These are phyloP conservation scores for Trichoderma asperellum DNA, from an alignment of 2,329 filamentous ascomycete genomes.

Conservation along the genomic window DNA sequence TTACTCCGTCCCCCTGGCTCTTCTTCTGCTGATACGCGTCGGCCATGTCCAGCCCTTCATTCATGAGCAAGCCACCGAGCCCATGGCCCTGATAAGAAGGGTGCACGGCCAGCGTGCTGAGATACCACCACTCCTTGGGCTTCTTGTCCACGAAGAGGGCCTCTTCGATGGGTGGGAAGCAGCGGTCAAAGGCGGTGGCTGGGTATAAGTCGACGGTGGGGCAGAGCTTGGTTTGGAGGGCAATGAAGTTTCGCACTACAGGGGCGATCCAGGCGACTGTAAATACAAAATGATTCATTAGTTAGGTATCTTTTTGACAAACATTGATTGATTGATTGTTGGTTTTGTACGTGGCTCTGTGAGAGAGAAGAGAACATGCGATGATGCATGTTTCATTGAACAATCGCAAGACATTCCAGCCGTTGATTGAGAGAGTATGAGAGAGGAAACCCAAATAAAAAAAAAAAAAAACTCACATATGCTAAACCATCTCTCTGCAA, in stretches of 20 bases:
- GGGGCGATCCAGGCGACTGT: slow-evolving; percentile 41
- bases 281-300: neutral
- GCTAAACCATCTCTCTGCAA: slow-evolving; percentile 40
- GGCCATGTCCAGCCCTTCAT: slow-evolving; percentile 38
- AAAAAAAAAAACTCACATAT: slow-evolving; percentile 35
- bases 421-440: neutral
- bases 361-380: neutral
- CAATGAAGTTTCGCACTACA: slow-evolving; percentile 35
- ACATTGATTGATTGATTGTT: neutral
- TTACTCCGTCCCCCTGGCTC: slow-evolving; percentile 36
- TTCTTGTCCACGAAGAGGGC: slow-evolving; percentile 36
- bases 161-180: slow-evolving; percentile 36
- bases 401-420: neutral
- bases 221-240: slow-evolving; percentile 37
- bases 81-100: slow-evolving; percentile 41
- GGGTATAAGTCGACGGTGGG: slow-evolving; percentile 32
- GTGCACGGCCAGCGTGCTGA: slow-evolving; percentile 42
- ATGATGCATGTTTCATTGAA: neutral
- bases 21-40: slow-evolving; percentile 31
- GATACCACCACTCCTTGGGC: slow-evolving; percentile 42
- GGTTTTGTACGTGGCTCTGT: neutral
- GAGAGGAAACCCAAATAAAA: neutral
- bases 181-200: slow-evolving; percentile 36
- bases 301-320: neutral
- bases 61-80: slow-evolving; percentile 40